phyloP scores from a whole-genome alignment of 345 rosid genomes.

The Linum usitatissimum region DNA sequence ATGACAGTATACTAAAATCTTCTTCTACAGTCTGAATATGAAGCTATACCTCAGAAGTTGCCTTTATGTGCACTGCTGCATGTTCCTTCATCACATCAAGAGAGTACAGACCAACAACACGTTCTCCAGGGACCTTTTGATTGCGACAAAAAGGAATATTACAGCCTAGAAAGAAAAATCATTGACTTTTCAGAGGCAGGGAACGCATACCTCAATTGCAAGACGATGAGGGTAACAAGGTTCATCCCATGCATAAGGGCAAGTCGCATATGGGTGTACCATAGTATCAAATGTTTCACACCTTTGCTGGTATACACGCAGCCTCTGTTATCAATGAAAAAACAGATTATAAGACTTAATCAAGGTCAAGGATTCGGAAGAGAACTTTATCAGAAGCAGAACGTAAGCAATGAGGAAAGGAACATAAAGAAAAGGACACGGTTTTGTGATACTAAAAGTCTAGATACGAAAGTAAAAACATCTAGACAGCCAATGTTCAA shows the following conservation, averaged over 20 bases:
- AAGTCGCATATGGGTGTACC: conserved; percentile 63
- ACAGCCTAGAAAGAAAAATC: conserved; percentile 4
- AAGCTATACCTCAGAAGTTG: conserved; percentile 61
- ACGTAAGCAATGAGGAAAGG: background rate
- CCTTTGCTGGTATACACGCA: conserved; percentile 75
- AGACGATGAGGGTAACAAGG: conserved; percentile 84
- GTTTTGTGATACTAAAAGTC: background rate
- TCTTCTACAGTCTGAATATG: background rate
- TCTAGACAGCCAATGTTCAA: background rate
- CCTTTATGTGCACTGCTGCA: conserved; percentile 45
- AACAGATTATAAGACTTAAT: background rate
- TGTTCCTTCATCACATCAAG: conserved; percentile 66
- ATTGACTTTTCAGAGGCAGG: background rate
- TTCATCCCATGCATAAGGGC: conserved; percentile 98
- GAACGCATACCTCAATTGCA: conserved; percentile 54
- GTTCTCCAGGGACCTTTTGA: conserved; percentile 77
- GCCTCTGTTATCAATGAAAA: conserved; percentile 33
- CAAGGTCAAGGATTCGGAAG: background rate
- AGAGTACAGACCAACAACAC: conserved; percentile 62
- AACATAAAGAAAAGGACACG: background rate
- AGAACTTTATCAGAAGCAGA: background rate
- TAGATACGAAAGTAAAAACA: too few species aligned
- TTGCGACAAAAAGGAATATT: conserved; percentile 14
- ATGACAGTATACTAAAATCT: background rate
- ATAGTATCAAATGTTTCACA: conserved; percentile 82